Evolutionary conservation across 1,284 basidiomycete genomes (phyloP).

Genomic region (Ustilago tritici): DNA sequence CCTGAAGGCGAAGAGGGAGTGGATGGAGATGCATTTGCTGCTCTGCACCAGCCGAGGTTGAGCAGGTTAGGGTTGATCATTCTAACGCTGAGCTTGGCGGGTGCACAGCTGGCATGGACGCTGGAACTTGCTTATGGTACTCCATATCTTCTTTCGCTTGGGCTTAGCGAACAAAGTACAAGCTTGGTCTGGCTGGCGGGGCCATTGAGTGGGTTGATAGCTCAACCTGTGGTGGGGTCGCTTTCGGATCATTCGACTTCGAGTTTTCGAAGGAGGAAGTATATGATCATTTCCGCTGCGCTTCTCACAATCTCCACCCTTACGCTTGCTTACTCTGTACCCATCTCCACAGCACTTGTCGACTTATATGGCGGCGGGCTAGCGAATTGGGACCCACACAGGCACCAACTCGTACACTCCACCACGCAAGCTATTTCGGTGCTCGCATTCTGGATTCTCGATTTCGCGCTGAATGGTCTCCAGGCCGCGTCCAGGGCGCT

Average conservation of each 20-base stretch:
- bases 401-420: constrained; percentile 59
- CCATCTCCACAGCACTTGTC: constrained; percentile 80
- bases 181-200: constrained; percentile 97
- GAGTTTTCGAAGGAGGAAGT: constrained; percentile 83
- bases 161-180: constrained; percentile 88
- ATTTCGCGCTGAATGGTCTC: constrained; percentile 90
- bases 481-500: constrained; percentile 93
- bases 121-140: constrained; percentile 86
- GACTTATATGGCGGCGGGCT: constrained; percentile 81
- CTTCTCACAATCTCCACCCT: constrained; percentile 80
- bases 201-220: constrained; percentile 88
- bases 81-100: constrained; percentile 74
- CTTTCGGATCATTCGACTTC: constrained; percentile 92
- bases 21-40: neutral
- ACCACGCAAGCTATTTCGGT: constrained; percentile 76
- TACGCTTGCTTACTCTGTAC: constrained; percentile 86
- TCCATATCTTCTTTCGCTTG: constrained; percentile 88
- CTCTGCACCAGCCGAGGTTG: constrained; percentile 43
- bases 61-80: constrained; percentile 71
- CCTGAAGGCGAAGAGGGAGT: neutral
- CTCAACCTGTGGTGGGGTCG: constrained; percentile 93
- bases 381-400: constrained; percentile 89
- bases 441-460: constrained; percentile 90
- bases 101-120: constrained; percentile 92
- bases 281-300: constrained; percentile 85